Evolutionary conservation across 1,284 basidiomycete genomes (phyloP).

Genomic region (Ceratobasidium sp.): DNA sequence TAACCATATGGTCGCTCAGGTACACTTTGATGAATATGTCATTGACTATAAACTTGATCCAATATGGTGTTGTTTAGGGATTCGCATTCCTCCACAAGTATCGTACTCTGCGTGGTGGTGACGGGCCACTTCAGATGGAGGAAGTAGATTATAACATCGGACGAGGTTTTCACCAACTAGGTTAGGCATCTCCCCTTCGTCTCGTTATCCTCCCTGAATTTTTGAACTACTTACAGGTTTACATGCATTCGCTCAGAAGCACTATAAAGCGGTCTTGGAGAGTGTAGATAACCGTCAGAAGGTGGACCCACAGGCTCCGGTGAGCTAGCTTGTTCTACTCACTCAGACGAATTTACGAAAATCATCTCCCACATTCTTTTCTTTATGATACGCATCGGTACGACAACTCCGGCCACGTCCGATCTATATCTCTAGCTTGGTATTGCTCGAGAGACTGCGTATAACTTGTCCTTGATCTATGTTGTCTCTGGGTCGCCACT

Average conservation of each 20-base stretch:
- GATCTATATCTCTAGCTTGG: constrained; percentile 53
- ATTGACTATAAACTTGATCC: constrained; percentile 11
- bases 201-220: constrained; percentile 4
- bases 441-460: constrained; percentile 81
- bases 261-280: constrained; percentile 82
- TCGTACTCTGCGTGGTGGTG: constrained; percentile 66
- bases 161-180: constrained; percentile 89
- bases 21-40: constrained; percentile 52
- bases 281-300: constrained; percentile 65
- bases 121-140: constrained; percentile 63
- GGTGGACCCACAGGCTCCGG: constrained; percentile 47
- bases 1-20: constrained; percentile 86
- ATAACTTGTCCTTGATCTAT: constrained; percentile 88
- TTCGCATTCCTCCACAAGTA: constrained; percentile 87
- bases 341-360: constrained; percentile 50
- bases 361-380: background rate
- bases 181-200: constrained; percentile 59
- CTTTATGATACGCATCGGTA: background rate
- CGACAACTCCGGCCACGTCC: background rate
- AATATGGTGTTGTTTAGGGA: constrained; percentile 63
- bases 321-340: constrained; percentile 32
- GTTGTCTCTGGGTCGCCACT: constrained; percentile 78
- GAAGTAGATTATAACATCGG: constrained; percentile 95
- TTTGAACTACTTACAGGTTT: constrained; percentile 66
- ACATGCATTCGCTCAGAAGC: constrained; percentile 80